Evolutionary conservation across 352 stramenopile species (phyloP).

Genomic region (Phytophthora vignae): DNA sequence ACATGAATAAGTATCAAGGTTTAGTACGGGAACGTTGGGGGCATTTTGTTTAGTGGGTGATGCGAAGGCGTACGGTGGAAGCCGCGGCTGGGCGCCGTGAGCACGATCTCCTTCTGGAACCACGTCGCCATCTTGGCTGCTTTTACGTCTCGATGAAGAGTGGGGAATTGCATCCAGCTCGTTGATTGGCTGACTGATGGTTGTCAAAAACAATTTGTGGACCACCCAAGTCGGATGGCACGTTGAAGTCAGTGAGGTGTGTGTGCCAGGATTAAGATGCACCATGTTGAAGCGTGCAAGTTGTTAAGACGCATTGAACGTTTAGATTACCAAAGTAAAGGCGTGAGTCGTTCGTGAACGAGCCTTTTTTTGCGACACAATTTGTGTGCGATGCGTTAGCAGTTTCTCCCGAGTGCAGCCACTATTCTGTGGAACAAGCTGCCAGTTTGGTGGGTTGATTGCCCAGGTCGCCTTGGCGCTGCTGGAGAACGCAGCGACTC

Average conservation of each 20-base stretch:
- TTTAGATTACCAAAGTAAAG: too few relatives aligned
- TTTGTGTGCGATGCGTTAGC: not conserved
- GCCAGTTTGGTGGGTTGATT: not conserved
- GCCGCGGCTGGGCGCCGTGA: slow-evolving; percentile 79
- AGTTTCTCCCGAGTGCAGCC: not conserved
- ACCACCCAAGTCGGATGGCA: not conserved
- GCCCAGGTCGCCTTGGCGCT: not conserved
- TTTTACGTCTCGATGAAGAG: not conserved
- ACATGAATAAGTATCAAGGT: not conserved
- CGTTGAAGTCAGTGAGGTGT: too few relatives aligned
- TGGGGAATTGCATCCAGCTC: not conserved
- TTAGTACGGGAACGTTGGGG: not conserved
- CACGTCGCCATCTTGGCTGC: slow-evolving; percentile 60
- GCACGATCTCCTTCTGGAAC: slow-evolving; percentile 90
- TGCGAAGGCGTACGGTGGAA: slow-evolving; percentile 71
- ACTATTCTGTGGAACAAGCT: not conserved
- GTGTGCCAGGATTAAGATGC: too few relatives aligned
- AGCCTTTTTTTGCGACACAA: not conserved
- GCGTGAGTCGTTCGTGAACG: too few relatives aligned
- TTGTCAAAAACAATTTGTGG: slow-evolving; percentile 5
- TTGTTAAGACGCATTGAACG: not conserved
- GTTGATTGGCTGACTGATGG: not conserved
- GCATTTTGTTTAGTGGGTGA: not conserved
- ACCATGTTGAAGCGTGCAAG: too few relatives aligned
- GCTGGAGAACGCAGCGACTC: not conserved